phyloP scores from a whole-genome alignment of 2,329 filamentous ascomycete species.

The Aspergillus aculeatinus region DNA sequence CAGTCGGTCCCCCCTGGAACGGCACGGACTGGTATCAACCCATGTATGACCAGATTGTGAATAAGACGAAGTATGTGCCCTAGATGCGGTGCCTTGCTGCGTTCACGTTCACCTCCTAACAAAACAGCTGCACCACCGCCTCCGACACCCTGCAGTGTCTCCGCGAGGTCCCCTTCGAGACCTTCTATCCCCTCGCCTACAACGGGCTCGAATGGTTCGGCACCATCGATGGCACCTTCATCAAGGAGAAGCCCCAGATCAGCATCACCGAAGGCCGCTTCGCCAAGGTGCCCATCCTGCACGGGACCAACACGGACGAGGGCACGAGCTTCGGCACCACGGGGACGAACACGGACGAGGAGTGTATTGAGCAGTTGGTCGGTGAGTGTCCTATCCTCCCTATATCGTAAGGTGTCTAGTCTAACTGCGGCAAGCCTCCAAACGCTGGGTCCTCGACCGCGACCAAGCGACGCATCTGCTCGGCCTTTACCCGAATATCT shows the following conservation, averaged over 20 bases:
- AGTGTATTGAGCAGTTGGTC: conserved; percentile 46
- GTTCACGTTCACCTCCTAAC: not conserved
- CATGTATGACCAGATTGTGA: conserved; percentile 32
- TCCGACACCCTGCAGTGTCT: conserved; percentile 31
- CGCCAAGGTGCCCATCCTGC: conserved; percentile 61
- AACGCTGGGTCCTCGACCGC: conserved; percentile 30
- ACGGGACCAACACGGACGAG: conserved; percentile 66
- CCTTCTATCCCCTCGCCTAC: conserved; percentile 25
- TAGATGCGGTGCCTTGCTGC: no score
- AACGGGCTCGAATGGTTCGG: conserved; percentile 38
- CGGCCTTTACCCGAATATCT: conserved; percentile 53
- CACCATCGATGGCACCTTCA: conserved; percentile 57
- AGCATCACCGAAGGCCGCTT: conserved; percentile 60
- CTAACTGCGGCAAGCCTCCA: conserved; percentile 18
- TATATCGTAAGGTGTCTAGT: no score
- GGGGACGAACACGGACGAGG: conserved; percentile 54
- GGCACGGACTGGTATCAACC: conserved; percentile 36
- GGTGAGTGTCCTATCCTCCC: conserved; percentile 13
- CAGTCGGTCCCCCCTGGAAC: conserved; percentile 33
- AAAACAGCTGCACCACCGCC: conserved; percentile 25
- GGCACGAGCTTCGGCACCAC: conserved; percentile 56
- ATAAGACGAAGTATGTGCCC: conserved; percentile 23
- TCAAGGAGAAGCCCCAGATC: conserved; percentile 53
- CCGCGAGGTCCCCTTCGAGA: conserved; percentile 27
- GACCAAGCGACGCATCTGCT: conserved; percentile 42